phyloP scores from a whole-genome alignment of 2,329 filamentous ascomycete genomes.

The Triangularia setosa region DNA sequence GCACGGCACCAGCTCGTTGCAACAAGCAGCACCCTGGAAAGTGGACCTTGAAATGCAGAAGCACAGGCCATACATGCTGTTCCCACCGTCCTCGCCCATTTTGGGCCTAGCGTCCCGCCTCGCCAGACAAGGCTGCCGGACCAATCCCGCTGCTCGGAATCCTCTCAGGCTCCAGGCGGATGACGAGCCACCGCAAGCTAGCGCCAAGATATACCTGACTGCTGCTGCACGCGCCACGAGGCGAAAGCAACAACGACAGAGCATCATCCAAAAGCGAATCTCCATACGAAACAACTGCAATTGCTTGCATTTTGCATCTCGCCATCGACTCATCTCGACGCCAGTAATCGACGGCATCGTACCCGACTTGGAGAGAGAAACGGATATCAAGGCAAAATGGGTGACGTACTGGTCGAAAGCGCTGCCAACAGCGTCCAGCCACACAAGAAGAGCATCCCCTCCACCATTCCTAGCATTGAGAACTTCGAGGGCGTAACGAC shows the following conservation, averaged over 20 bases:
- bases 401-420: conserved; percentile 80
- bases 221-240: conserved; percentile 23
- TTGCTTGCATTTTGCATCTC: not conserved
- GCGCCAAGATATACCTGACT: conserved; percentile 14
- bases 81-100: not conserved
- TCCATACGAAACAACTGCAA: conserved; percentile 7
- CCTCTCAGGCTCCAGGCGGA: conserved; percentile 23
- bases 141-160: not conserved
- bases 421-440: conserved; percentile 68
- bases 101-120: not conserved
- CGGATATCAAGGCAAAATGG: conserved; percentile 56
- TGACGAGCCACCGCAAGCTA: conserved; percentile 24
- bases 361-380: not conserved
- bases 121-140: conserved; percentile 9
- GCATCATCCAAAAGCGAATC: conserved; percentile 17
- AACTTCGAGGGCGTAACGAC: conserved; percentile 77
- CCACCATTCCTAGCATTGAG: conserved; percentile 84
- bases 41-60: not conserved
- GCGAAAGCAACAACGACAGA: conserved; percentile 22
- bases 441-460: conserved; percentile 75
- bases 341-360: not conserved
- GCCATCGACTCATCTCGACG: not conserved
- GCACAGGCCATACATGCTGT: conserved; percentile 10
- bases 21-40: conserved; percentile 3
- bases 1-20: not conserved